A percentile compares a stretch with the other conserved stretches of the same genome.
These are phyloP conservation scores for Neonectria ditissima DNA, from an alignment of 2,329 filamentous ascomycete species.

Conservation along the genomic window DNA sequence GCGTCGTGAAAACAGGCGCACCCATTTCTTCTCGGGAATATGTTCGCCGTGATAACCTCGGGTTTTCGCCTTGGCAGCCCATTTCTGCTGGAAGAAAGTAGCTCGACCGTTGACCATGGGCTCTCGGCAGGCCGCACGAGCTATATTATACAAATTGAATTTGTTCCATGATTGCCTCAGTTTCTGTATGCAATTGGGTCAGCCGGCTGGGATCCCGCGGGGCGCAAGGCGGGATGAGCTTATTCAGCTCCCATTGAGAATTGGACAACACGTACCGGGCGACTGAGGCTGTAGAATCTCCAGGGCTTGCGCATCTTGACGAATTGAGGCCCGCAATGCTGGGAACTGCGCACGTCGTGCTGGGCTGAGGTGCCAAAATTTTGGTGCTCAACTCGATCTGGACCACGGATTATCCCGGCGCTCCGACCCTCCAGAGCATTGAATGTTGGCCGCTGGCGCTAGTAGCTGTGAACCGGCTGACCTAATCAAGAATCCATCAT, in stretches of 20 bases:
- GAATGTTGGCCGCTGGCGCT: not conserved
- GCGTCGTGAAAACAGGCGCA: conserved; percentile 88
- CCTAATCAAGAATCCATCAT: conserved; percentile 27
- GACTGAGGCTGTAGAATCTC: conserved; percentile 75
- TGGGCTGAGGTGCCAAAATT: conserved; percentile 47
- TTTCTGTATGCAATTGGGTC: conserved; percentile 70
- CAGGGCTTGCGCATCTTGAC: conserved; percentile 65
- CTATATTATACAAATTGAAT: conserved; percentile 93
- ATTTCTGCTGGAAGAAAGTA: conserved; percentile 99
- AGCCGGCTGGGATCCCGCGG: conserved; percentile 31
- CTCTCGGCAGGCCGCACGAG: conserved; percentile 51
- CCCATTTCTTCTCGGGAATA: conserved; percentile 92
- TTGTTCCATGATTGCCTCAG: conserved; percentile 97
- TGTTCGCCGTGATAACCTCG: conserved; percentile 96
- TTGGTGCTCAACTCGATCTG: conserved; percentile 42
- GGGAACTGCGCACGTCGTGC: conserved; percentile 41
- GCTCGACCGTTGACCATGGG: conserved; percentile 49
- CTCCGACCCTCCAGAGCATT: conserved; percentile 27
- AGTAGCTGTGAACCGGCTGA: conserved; percentile 34
- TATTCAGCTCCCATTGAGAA: conserved; percentile 12
- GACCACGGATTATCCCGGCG: conserved; percentile 47
- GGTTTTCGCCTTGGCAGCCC: conserved; percentile 85
- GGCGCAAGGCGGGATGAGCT: conserved; percentile 10
- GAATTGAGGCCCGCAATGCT: conserved; percentile 45
- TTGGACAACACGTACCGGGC: conserved; percentile 64